These are phyloP conservation scores for Berkeleyomyces basicola DNA, from an alignment of 2,329 filamentous ascomycete genomes.

Conservation along the genomic window DNA sequence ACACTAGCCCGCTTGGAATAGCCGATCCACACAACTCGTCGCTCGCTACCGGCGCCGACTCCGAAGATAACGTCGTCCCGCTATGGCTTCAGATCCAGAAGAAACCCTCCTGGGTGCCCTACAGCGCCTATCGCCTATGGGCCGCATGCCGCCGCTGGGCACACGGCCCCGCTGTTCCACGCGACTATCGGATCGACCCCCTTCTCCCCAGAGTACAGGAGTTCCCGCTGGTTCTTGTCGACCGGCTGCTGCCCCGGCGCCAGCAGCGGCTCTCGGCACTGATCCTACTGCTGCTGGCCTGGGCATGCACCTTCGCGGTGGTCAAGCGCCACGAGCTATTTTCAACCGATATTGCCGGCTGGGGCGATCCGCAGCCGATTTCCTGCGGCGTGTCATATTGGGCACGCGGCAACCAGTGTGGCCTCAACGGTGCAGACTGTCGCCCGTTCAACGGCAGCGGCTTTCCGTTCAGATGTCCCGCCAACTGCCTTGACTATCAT, in stretches of 20 bases:
- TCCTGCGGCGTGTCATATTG: conserved; percentile 55
- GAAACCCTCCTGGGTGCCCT: conserved; percentile 42
- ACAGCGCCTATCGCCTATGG: conserved; percentile 31
- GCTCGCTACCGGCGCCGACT: background rate
- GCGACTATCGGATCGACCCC: conserved; percentile 35
- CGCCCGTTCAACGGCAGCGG: conserved; percentile 55
- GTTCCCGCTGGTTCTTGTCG: conserved; percentile 45
- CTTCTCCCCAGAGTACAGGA: conserved; percentile 51
- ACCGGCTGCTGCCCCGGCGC: conserved; percentile 42
- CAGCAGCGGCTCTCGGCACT: conserved; percentile 43
- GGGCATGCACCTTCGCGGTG: conserved; percentile 53
- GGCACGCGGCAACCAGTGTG: conserved; percentile 53
- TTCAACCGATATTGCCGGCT: conserved; percentile 46
- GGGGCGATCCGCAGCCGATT: conserved; percentile 48
- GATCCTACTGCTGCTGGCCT: conserved; percentile 43
- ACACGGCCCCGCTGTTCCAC: conserved; percentile 37
- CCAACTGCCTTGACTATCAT: conserved; percentile 48
- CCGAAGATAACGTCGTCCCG: background rate
- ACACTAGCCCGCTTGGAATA: conserved; percentile 27
- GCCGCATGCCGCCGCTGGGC: conserved; percentile 33
- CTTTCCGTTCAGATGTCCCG: conserved; percentile 60
- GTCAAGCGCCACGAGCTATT: conserved; percentile 47
- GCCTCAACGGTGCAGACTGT: conserved; percentile 56
- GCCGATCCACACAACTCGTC: conserved; percentile 26
- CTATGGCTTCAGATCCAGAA: conserved; percentile 38